A percentile compares a stretch with the other conserved stretches of the same genome.
These are phyloP conservation scores for Dryas drummondii DNA, from an alignment of 306 rosid genomes.

Conservation along the genomic window DNA sequence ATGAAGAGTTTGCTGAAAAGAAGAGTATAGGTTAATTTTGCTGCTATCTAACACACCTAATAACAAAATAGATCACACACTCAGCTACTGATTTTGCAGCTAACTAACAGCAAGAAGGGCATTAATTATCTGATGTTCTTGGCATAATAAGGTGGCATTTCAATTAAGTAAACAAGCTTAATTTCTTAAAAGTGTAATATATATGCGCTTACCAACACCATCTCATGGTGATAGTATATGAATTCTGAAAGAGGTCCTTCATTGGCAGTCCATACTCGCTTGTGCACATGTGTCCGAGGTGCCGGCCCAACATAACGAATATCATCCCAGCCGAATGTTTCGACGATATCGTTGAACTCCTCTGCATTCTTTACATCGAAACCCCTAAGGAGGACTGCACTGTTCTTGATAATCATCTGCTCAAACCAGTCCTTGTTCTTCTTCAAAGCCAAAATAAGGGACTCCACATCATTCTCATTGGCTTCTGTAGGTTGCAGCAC, in stretches of 20 bases:
- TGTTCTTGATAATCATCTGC: constrained; percentile 60
- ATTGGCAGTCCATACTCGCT: constrained; percentile 84
- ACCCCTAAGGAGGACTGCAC: constrained; percentile 75
- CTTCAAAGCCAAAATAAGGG: constrained; percentile 41
- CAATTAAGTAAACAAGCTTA: neutral
- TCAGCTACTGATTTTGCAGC: too few species aligned
- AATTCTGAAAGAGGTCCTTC: constrained; percentile 90
- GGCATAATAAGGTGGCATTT: neutral
- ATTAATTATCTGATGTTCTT: neutral
- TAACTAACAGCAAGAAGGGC: too few species aligned
- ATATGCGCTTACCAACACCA: constrained; percentile 74
- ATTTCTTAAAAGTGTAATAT: neutral
- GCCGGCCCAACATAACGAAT: constrained; percentile 82
- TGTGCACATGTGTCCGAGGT: constrained; percentile 70
- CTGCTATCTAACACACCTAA: neutral
- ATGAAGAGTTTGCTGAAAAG: neutral
- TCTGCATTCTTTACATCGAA: constrained; percentile 51
- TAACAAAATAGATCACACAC: too few species aligned
- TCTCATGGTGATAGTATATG: constrained; percentile 86
- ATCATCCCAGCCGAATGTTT: constrained; percentile 70
- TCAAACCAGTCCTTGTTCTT: constrained; percentile 72
- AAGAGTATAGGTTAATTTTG: neutral
- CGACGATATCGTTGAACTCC: constrained; percentile 67
- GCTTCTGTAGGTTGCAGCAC: constrained; percentile 53
- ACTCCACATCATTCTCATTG: constrained; percentile 38